Evolutionary conservation across 2,329 filamentous ascomycete genomes (phyloP), one percentile per base, ranked within the genome.

Genomic region (Trichoderma sp.): DNA sequence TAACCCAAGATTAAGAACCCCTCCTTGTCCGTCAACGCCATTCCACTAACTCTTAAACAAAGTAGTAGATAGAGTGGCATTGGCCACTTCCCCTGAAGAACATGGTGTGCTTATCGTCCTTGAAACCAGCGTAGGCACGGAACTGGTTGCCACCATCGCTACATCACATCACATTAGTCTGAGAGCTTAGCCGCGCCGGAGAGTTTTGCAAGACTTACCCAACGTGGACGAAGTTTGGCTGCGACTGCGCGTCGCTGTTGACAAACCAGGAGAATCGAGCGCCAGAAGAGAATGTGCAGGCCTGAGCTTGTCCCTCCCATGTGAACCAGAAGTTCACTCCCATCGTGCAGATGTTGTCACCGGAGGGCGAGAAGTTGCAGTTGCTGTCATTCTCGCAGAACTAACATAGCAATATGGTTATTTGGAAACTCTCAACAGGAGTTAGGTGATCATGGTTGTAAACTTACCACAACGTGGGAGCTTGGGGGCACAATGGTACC

Each of bases 71-170:
- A 24, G 62, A 65, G 53, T 34, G 62, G 62, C 62, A 65, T 21
- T 24, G 62, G 62, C 62, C 8, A 36, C n/a, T 65, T 34, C 62
- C 62, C 0, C 39, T 1, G n/a, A 26, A 53, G 28, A 65, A 65
- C 62, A 65, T 65, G 1, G 28, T 53, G 28, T 65, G 62, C 62
- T 65, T 24, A 6, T 65, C 62, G n/a, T 65, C 62, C 43, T 65
- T 65, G 15, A 53, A 65, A 53, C 62, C 62, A 14, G 62, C 62
- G 43, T 65, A 65, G n/a, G 62, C 62, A 8, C 28, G 62, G 62
- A 65, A 65, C 30, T 65, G 62, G 62, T 65, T 65, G 12, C 62
- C 62, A 34, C 62, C 62, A 65, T 65, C 62, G n/a, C 62, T 65
- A 34, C 12, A 63, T 63, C 24, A 36, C 61, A 65, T 53, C 4